Percentiles rank a stretch among this genome's conserved stretches.
phyloP scores from a whole-genome alignment of 2,329 filamentous ascomycete genomes.

The Beauveria brongniartii region DNA sequence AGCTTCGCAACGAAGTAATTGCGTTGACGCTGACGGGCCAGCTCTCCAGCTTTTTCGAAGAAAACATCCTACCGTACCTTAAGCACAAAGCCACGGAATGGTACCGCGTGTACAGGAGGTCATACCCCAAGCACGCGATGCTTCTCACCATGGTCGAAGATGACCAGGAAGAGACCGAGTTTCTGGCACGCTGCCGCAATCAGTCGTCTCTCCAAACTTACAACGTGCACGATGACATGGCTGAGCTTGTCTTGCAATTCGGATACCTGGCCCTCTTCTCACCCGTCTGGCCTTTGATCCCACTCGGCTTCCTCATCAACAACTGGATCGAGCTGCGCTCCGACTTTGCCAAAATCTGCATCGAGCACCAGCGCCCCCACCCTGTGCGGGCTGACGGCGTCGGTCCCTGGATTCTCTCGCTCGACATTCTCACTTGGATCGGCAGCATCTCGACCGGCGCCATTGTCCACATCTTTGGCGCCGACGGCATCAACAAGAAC shows the following conservation, averaged over 20 bases:
- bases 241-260: constrained; percentile 67
- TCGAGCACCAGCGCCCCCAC: constrained; percentile 63
- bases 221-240: constrained; percentile 64
- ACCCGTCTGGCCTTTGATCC: constrained; percentile 67
- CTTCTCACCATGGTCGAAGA: constrained; percentile 45
- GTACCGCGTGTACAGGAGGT: constrained; percentile 33
- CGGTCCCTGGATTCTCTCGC: constrained; percentile 61
- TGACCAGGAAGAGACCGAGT: constrained; percentile 52
- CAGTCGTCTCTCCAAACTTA: constrained; percentile 62
- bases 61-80: constrained; percentile 60
- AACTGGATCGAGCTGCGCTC: constrained; percentile 72
- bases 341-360: constrained; percentile 68
- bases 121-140: constrained; percentile 30
- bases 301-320: constrained; percentile 65
- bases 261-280: constrained; percentile 68
- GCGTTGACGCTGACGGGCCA: constrained; percentile 68
- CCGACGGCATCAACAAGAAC: constrained; percentile 42
- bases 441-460: constrained; percentile 66
- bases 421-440: constrained; percentile 63
- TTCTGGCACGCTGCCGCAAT: constrained; percentile 55
- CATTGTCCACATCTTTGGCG: constrained; percentile 64
- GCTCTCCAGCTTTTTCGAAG: constrained; percentile 62
- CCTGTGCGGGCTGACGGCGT: constrained; percentile 65
- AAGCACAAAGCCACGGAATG: constrained; percentile 48
- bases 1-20: constrained; percentile 64